phyloP scores from a whole-genome alignment of 208 protist species.

The Trypanosoma avium region DNA sequence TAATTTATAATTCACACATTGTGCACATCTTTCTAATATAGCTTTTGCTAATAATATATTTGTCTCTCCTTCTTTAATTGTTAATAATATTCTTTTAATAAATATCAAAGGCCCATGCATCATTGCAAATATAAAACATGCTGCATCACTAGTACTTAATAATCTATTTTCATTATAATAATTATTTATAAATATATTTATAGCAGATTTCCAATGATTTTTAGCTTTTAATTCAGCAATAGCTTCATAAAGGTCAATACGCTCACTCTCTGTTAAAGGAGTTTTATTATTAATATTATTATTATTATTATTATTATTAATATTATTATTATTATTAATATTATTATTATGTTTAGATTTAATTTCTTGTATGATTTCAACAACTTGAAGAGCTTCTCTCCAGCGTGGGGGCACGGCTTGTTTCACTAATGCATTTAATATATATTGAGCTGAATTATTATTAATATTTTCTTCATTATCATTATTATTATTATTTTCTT shows the following conservation, averaged over 20 bases:
- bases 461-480: background rate
- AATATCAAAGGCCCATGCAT: conserved; percentile 38
- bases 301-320: background rate
- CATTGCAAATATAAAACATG: conserved; percentile 49
- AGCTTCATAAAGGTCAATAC: conserved; percentile 33
- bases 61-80: conserved; percentile 22
- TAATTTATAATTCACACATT: conserved; percentile 23
- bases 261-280: conserved; percentile 35
- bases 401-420: conserved; percentile 28
- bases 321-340: background rate
- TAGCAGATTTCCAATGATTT: conserved; percentile 29
- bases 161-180: conserved; percentile 32
- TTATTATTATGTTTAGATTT: background rate
- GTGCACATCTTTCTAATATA: conserved; percentile 8
- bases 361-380: conserved; percentile 13
- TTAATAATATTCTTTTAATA: conserved; percentile 31
- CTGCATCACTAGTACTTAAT: conserved; percentile 38
- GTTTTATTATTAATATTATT: conserved; percentile 2
- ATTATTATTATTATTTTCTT: background rate
- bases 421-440: conserved; percentile 30
- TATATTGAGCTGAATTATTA: conserved; percentile 16
- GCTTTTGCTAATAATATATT: conserved; percentile 22
- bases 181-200: conserved; percentile 51
- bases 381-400: conserved; percentile 35
- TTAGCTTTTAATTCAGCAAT: conserved; percentile 27